phyloP scores from a whole-genome alignment of 306 rosid genomes.

The Inga oerstediana region DNA sequence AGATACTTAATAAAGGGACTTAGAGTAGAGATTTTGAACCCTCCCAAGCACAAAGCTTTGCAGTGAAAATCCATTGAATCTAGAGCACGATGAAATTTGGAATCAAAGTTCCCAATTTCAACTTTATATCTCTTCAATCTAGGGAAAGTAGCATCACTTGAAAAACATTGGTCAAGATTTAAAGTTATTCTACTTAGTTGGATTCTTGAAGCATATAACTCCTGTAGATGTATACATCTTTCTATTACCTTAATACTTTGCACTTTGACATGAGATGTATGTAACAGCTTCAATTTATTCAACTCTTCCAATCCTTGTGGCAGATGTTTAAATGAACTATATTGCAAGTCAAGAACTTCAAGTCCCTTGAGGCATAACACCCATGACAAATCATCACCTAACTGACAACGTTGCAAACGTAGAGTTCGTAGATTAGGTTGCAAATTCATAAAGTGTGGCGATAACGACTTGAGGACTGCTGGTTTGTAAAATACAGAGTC shows the following conservation, averaged over 20 bases:
- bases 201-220: background rate
- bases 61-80: background rate
- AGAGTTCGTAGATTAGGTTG: background rate
- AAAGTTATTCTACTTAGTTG: background rate
- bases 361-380: too few species aligned
- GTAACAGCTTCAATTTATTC: too few species aligned
- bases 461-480: background rate
- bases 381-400: too few species aligned
- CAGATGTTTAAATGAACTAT: too few species aligned
- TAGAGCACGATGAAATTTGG: rapidly evolving
- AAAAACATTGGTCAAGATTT: background rate
- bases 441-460: background rate
- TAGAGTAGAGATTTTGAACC: background rate
- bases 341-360: too few species aligned
- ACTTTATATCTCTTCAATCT: background rate
- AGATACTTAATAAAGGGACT: background rate
- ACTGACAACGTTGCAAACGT: rapidly evolving
- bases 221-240: background rate
- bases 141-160: background rate
- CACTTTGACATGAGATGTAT: too few species aligned
- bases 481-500: rapidly evolving
- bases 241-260: too few species aligned
- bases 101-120: background rate
- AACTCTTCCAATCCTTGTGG: too few species aligned
- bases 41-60: background rate